phyloP scores from a whole-genome alignment of 345 rosid species.

The Eucalyptus grandis region DNA sequence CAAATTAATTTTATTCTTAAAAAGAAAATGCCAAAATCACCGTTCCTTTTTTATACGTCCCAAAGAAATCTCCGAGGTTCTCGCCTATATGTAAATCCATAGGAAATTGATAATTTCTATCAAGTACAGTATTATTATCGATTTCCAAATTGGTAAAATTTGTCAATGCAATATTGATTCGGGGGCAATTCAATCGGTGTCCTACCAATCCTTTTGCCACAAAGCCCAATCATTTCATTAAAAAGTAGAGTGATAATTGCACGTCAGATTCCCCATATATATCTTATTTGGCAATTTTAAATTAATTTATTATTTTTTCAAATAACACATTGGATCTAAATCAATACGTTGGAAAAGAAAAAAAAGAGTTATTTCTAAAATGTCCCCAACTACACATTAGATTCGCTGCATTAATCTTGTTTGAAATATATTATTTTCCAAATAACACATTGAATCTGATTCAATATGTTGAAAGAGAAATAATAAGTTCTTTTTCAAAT shows the following conservation, averaged over 20 bases:
- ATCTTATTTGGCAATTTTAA: rapidly evolving
- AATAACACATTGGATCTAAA: neutral
- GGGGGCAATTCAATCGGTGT: rapidly evolving
- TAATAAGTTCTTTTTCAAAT: neutral
- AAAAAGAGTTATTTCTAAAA: no score
- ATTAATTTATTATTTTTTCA: neutral
- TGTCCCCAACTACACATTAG: rapidly evolving
- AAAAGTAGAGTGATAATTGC: neutral
- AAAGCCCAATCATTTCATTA: neutral
- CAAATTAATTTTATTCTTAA: neutral
- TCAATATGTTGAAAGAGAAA: neutral
- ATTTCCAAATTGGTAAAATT: neutral
- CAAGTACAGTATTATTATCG: neutral
- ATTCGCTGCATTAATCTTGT: no score
- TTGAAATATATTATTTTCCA: rapidly evolving
- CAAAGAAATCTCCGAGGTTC: neutral
- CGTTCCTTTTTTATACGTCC: neutral
- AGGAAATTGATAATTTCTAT: neutral
- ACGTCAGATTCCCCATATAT: rapidly evolving
- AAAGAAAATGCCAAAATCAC: neutral
- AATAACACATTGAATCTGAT: neutral
- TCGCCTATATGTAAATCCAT: neutral
- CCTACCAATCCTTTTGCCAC: neutral
- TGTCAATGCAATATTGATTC: neutral
- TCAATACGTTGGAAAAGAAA: no score